phyloP scores from a whole-genome alignment of 176 grass and related monocot genomes.

The Microstegium vimineum region DNA sequence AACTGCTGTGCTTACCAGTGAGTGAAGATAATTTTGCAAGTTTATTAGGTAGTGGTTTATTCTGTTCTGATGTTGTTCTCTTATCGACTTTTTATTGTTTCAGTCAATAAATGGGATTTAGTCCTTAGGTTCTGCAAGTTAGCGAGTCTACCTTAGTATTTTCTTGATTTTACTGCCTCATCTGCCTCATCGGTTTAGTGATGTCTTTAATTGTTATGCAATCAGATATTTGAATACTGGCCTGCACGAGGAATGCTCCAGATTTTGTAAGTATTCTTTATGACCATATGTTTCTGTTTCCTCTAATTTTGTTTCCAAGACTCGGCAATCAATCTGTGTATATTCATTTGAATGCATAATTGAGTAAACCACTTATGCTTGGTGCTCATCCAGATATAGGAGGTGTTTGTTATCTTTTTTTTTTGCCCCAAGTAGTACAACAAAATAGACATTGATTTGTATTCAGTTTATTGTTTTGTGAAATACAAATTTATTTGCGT shows the following conservation, averaged over 20 bases:
- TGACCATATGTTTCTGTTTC: slow-evolving; percentile 4
- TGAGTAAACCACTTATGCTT: neutral
- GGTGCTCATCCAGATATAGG: neutral
- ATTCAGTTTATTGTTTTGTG: neutral
- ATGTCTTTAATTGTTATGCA: neutral
- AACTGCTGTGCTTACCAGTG: neutral
- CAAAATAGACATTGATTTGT: neutral
- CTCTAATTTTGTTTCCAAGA: neutral
- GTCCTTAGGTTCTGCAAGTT: neutral
- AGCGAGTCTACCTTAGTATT: neutral
- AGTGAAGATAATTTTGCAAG: neutral
- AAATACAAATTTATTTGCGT: neutral
- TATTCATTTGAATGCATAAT: neutral
- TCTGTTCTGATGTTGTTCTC: neutral
- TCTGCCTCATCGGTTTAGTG: neutral
- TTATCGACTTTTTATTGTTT: neutral
- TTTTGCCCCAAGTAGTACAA: neutral
- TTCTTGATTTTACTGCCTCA: neutral
- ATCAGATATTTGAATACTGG: slow-evolving; percentile 86
- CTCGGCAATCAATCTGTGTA: neutral
- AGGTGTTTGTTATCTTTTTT: neutral
- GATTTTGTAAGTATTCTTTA: slow-evolving; percentile 69
- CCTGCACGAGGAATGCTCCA: slow-evolving; percentile 85
- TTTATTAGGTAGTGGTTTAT: neutral
- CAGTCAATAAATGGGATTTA: neutral